phyloP scores from a whole-genome alignment of 331 rosid genomes.

The Acacia pycnantha region DNA sequence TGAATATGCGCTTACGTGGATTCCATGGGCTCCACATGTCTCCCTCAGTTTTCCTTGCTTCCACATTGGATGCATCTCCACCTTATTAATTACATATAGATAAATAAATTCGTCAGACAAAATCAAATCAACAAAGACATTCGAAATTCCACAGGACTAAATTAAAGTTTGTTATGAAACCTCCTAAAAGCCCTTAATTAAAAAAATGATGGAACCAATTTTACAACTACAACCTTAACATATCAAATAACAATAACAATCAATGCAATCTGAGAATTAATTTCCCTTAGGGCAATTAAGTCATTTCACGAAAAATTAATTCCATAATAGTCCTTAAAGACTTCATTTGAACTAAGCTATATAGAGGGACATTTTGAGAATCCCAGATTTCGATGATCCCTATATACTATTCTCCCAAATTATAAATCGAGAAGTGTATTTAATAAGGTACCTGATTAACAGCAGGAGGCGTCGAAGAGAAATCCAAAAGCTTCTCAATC shows the following conservation, averaged over 20 bases:
- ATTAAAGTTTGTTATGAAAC: too few relatives aligned
- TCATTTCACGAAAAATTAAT: neutral
- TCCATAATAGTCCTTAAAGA: neutral
- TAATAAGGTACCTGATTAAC: slow-evolving; percentile 65
- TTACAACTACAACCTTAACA: too few relatives aligned
- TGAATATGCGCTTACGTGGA: slow-evolving; percentile 90
- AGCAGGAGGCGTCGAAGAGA: slow-evolving; percentile 67
- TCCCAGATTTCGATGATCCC: too few relatives aligned
- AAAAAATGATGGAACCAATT: too few relatives aligned
- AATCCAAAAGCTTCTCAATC: slow-evolving; percentile 51
- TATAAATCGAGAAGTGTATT: neutral
- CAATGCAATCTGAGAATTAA: too few relatives aligned
- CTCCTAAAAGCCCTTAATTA: too few relatives aligned
- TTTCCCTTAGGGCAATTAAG: neutral
- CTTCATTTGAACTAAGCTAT: neutral
- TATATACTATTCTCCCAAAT: neutral
- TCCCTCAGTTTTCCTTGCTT: slow-evolving; percentile 59
- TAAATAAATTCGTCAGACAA: neutral
- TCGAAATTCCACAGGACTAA: too few relatives aligned
- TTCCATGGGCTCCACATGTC: slow-evolving; percentile 57
- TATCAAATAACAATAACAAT: too few relatives aligned
- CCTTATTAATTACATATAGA: slow-evolving; percentile 36
- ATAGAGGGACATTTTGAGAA: neutral
- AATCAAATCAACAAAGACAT: neutral
- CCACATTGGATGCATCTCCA: slow-evolving; percentile 98